A percentile compares a stretch with the other conserved stretches of the same genome.
phyloP scores from a whole-genome alignment of 1,284 basidiomycete species.

The Ganoderma resinaceum region DNA sequence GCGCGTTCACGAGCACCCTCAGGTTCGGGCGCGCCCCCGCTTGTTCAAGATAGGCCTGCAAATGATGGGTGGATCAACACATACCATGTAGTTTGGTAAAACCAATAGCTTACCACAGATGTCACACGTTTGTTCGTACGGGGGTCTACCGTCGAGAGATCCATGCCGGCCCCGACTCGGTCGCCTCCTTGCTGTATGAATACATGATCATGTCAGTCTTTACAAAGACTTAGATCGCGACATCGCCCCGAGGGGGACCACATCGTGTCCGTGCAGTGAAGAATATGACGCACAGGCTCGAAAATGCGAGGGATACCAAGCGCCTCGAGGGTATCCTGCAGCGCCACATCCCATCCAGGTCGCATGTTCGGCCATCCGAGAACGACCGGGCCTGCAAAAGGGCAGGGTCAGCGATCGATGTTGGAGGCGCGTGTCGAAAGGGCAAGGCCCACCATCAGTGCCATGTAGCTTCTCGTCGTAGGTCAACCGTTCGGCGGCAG shows the following conservation, averaged over 20 bases:
- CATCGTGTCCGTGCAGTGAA: background rate
- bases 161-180: slow-evolving; percentile 2
- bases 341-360: slow-evolving; percentile 12
- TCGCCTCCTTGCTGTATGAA: slow-evolving; percentile 10
- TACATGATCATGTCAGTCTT: background rate
- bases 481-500: slow-evolving; percentile 3
- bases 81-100: slow-evolving; percentile 4
- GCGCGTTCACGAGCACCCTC: slow-evolving; percentile 30
- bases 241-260: no score
- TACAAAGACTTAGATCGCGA: background rate
- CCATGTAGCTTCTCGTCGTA: slow-evolving; percentile 18
- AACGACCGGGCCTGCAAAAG: slow-evolving; percentile 10
- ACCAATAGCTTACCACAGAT: slow-evolving; percentile 9
- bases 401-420: background rate
- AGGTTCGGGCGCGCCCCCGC: slow-evolving; percentile 28
- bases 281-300: slow-evolving; percentile 9
- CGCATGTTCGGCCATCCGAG: slow-evolving; percentile 14
- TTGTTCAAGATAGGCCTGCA: slow-evolving; percentile 31
- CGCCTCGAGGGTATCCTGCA: slow-evolving; percentile 11
- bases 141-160: slow-evolving; percentile 18
- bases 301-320: slow-evolving; percentile 11
- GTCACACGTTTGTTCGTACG: slow-evolving; percentile 17
- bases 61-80: background rate
- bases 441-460: slow-evolving; percentile 5
- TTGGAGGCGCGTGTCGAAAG: background rate